A percentile compares a stretch with the other conserved stretches of the same genome.
phyloP scores from a whole-genome alignment of 179 eudicot genomes.

The Heliamphora pulchella region DNA sequence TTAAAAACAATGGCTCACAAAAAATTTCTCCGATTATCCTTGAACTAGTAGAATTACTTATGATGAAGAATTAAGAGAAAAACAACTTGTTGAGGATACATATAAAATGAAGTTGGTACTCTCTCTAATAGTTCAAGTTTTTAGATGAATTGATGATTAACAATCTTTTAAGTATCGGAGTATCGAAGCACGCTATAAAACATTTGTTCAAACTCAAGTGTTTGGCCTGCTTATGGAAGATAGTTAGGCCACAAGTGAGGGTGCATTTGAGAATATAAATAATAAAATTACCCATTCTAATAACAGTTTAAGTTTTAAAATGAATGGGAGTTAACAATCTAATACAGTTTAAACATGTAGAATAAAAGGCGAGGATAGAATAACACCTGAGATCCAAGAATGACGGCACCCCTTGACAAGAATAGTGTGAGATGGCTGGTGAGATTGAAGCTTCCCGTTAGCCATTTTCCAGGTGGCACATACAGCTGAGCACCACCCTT shows the following conservation, averaged over 20 bases:
- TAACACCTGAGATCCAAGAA: constrained; percentile 77
- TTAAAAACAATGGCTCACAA: neutral
- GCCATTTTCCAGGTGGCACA: constrained; percentile 78
- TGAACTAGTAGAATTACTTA: neutral
- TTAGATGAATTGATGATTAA: too few relatives aligned
- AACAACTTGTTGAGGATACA: neutral
- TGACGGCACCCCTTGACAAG: constrained; percentile 68
- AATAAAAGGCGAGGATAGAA: constrained; percentile 10
- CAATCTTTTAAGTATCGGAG: too few relatives aligned
- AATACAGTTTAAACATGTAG: neutral
- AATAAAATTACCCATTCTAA: too few relatives aligned
- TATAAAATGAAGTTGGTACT: neutral
- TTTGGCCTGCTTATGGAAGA: too few relatives aligned
- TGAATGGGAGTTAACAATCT: too few relatives aligned
- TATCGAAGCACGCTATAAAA: too few relatives aligned
- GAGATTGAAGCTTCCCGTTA: constrained; percentile 74
- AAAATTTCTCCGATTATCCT: neutral
- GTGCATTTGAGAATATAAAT: too few relatives aligned
- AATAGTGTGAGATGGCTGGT: constrained; percentile 88
- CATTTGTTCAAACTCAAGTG: too few relatives aligned
- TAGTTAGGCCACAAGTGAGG: too few relatives aligned
- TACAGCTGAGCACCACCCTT: constrained; percentile 90
- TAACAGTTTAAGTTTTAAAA: neutral
- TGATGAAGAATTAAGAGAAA: too few relatives aligned
- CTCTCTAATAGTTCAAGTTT: too few relatives aligned